Percentiles rank a stretch among this genome's conserved stretches.
phyloP scores from a whole-genome alignment of 2,329 filamentous ascomycete genomes.

The Truncatella angustata region DNA sequence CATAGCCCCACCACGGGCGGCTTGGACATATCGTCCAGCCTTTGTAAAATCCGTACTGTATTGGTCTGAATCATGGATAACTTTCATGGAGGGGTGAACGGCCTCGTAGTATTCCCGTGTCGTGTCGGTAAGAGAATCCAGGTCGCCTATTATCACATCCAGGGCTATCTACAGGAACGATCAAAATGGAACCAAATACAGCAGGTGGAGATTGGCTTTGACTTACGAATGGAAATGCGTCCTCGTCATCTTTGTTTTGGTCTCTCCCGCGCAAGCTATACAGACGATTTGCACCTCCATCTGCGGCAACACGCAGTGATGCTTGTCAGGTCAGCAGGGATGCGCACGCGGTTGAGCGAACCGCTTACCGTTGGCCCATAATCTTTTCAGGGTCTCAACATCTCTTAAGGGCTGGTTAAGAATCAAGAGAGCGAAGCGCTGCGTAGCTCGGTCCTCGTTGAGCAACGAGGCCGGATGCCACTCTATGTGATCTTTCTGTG shows the following conservation, averaged over 20 bases:
- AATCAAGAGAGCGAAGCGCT: conserved; percentile 49
- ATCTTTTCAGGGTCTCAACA: conserved; percentile 20
- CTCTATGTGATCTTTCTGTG: too few relatives aligned
- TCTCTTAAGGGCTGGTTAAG: conserved; percentile 58
- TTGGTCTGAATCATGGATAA: conserved; percentile 76
- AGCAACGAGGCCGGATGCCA: conserved; percentile 34
- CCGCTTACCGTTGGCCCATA: conserved; percentile 26
- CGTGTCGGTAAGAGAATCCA: conserved; percentile 73
- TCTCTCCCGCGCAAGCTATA: conserved; percentile 30
- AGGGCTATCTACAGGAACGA: conserved; percentile 49
- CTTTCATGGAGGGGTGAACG: conserved; percentile 48
- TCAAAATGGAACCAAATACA: too few relatives aligned
- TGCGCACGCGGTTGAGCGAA: neutral
- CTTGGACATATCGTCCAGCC: conserved; percentile 47
- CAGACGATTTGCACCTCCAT: conserved; percentile 86
- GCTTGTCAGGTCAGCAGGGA: conserved; percentile 43
- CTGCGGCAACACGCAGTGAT: conserved; percentile 72
- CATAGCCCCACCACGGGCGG: neutral
- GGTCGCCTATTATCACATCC: conserved; percentile 79
- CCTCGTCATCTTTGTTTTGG: neutral
- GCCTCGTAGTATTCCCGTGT: conserved; percentile 64
- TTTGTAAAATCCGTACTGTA: conserved; percentile 91
- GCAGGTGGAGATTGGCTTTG: too few relatives aligned
- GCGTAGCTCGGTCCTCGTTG: conserved; percentile 23
- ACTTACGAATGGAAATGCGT: conserved; percentile 8